These are phyloP conservation scores for Aspergillus aculeatus DNA, from an alignment of 2,329 filamentous ascomycete species.

Conservation along the genomic window DNA sequence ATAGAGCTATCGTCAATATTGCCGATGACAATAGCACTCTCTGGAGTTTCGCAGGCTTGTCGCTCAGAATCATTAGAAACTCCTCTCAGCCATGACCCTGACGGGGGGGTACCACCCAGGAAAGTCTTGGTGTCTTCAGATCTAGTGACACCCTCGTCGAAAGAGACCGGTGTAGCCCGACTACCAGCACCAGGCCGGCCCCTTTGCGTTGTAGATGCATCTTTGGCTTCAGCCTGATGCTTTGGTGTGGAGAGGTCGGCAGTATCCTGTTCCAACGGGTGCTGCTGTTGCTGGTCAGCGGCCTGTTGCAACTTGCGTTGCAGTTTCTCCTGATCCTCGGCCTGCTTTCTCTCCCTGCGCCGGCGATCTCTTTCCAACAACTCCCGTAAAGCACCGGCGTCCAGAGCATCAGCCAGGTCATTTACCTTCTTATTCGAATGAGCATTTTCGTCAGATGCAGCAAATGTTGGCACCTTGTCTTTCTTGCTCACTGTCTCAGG, in stretches of 20 bases:
- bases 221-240: conserved; percentile 11
- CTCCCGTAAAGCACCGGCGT: conserved; percentile 78
- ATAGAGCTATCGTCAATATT: conserved; percentile 38
- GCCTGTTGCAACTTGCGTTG: conserved; percentile 47
- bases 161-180: conserved; percentile 11
- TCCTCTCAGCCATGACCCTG: conserved; percentile 35
- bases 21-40: conserved; percentile 32
- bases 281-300: conserved; percentile 57
- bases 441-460: conserved; percentile 60
- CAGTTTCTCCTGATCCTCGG: conserved; percentile 65
- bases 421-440: conserved; percentile 64
- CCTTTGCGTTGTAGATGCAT: conserved; percentile 1
- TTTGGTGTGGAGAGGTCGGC: conserved; percentile 3
- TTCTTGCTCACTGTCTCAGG: conserved; percentile 50
- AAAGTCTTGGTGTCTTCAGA: conserved; percentile 9
- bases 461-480: conserved; percentile 53
- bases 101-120: conserved; percentile 9
- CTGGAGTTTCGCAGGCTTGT: conserved; percentile 27
- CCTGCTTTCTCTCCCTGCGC: conserved; percentile 71
- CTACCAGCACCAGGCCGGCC: conserved; percentile 9
- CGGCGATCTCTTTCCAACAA: conserved; percentile 87
- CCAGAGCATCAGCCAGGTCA: conserved; percentile 77
- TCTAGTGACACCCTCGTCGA: conserved; percentile 9
- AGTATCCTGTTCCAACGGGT: conserved; percentile 50
- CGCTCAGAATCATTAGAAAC: conserved; percentile 30